Conservation (phyloP, 176 grass and related monocot genomes). For the Bonia amplexicaulis region DNA sequence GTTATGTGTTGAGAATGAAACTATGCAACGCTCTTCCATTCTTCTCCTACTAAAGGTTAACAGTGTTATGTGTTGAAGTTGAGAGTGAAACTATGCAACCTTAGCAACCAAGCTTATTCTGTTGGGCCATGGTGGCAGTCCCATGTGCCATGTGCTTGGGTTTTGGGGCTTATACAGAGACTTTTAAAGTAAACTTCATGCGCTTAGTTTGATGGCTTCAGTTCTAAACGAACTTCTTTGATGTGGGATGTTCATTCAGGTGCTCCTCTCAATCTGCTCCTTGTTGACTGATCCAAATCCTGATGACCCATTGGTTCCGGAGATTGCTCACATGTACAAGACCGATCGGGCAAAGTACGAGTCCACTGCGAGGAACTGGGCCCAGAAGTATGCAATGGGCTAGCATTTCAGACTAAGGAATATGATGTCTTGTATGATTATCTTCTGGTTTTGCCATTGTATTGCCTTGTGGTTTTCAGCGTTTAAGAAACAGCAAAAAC, state of each 20-base stretch:
- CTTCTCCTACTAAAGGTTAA: background rate
- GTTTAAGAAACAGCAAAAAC: background rate
- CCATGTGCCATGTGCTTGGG: background rate
- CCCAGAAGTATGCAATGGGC: constrained; percentile 82
- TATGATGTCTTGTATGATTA: background rate
- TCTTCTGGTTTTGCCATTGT: background rate
- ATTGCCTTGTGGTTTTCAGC: background rate
- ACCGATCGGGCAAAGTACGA: constrained; percentile 58
- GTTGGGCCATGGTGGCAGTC: background rate
- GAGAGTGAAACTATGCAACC: background rate
- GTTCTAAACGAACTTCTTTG: background rate
- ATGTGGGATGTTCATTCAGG: constrained; percentile 23
- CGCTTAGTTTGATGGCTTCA: background rate
- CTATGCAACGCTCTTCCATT: too few species aligned
- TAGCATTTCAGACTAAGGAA: constrained; percentile 14
- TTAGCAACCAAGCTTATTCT: background rate
- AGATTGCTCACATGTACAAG: constrained; percentile 82
- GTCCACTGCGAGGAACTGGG: constrained; percentile 65
- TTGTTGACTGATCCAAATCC: constrained; percentile 70
- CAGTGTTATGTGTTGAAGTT: background rate
- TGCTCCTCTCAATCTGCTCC: constrained; percentile 68
- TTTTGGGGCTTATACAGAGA: background rate
- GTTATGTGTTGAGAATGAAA: too few species aligned
- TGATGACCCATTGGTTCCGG: constrained; percentile 68
- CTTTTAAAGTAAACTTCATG: background rate